These are phyloP conservation scores for Cyanodermella asteris DNA, from an alignment of 2,329 filamentous ascomycete genomes.

Conservation along the genomic window DNA sequence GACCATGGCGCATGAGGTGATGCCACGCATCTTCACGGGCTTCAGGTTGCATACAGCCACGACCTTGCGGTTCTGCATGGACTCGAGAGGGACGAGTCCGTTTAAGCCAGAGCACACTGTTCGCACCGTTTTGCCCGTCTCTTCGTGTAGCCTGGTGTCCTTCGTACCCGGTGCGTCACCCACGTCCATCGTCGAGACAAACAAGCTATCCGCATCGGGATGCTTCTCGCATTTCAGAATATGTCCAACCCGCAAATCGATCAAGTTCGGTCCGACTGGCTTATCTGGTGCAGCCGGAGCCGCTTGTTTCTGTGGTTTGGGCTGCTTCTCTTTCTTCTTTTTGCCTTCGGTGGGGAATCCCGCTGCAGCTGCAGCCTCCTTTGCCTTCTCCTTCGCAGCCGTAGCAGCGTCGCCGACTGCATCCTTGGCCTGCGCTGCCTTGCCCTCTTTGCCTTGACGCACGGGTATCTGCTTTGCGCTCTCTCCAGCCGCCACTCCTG, in stretches of 20 bases:
- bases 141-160: constrained; percentile 56
- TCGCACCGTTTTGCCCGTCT: constrained; percentile 74
- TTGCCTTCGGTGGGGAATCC: constrained; percentile 18
- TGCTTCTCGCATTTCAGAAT: constrained; percentile 91
- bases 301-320: constrained; percentile 58
- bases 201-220: constrained; percentile 89
- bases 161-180: constrained; percentile 70
- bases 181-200: constrained; percentile 84
- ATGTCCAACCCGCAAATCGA: constrained; percentile 90
- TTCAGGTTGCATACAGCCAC: constrained; percentile 95
- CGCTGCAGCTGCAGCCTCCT: constrained; percentile 15
- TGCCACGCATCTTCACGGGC: constrained; percentile 94
- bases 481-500: constrained; percentile 7
- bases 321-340: constrained; percentile 87
- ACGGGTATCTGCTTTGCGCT: constrained; percentile 13
- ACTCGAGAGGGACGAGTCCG: constrained; percentile 72
- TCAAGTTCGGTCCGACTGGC: constrained; percentile 60
- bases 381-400: constrained; percentile 26
- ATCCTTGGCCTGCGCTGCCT: constrained; percentile 29
- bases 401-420: too few species aligned
- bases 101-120: constrained; percentile 96
- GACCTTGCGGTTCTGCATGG: constrained; percentile 93
- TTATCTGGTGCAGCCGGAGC: constrained; percentile 47
- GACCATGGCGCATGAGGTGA: constrained; percentile 71
- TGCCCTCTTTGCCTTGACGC: constrained; percentile 27